Evolutionary conservation across 2,329 filamentous ascomycete genomes (phyloP).

Genomic region (Herpotrichia juniperi): DNA sequence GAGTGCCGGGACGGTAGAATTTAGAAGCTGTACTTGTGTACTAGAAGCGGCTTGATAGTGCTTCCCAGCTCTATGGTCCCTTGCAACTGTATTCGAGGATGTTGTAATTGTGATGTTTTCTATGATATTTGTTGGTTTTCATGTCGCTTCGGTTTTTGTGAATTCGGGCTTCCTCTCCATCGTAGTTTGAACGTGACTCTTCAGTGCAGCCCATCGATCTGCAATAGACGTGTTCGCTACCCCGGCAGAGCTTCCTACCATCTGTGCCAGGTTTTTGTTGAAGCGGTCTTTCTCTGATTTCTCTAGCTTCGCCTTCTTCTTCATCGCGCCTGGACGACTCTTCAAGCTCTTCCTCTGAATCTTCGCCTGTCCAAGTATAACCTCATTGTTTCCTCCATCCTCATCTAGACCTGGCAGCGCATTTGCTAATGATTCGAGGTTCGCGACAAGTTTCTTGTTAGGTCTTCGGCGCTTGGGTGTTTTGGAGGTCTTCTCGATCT

Average conservation of each 20-base stretch:
- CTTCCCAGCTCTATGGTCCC: no score
- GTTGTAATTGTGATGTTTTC: conserved; percentile 13
- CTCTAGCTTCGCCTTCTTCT: conserved; percentile 81
- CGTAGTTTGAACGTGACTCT: conserved; percentile 82
- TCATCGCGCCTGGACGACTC: conserved; percentile 78
- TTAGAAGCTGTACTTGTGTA: no score
- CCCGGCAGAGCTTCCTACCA: conserved; percentile 53
- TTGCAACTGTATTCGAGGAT: no score
- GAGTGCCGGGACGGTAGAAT: no score
- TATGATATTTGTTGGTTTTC: conserved; percentile 49
- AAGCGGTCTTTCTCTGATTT: conserved; percentile 84
- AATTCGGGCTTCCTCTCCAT: conserved; percentile 91
- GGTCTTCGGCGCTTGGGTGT: conserved; percentile 70
- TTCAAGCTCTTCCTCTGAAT: conserved; percentile 77
- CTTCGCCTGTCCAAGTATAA: conserved; percentile 60
- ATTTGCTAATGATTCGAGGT: conserved; percentile 76
- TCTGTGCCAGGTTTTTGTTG: conserved; percentile 77
- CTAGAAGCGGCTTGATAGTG: no score
- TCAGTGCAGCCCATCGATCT: conserved; percentile 76
- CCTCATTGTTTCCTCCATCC: conserved; percentile 36
- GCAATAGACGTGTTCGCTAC: conserved; percentile 19
- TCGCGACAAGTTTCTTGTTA: conserved; percentile 78
- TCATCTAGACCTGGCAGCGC: conserved; percentile 72
- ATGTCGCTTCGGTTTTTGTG: conserved; percentile 64
- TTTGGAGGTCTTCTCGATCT: conserved; percentile 69